phyloP scores from a whole-genome alignment of 2,329 filamentous ascomycete species.

The Fusarium palustre region DNA sequence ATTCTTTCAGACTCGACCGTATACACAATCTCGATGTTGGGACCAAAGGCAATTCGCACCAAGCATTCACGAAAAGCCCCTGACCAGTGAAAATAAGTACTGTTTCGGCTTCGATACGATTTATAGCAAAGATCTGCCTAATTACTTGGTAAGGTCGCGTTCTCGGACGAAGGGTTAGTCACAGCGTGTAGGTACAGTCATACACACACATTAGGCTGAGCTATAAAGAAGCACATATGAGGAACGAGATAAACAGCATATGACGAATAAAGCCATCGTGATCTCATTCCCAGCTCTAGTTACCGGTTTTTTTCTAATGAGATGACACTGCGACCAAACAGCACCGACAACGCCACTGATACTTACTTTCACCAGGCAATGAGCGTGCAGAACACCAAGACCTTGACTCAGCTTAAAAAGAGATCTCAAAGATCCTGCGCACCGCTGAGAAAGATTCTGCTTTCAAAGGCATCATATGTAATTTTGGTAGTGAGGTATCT shows the following conservation, averaged over 20 bases:
- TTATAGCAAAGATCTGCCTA: neutral
- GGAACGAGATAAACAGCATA: neutral
- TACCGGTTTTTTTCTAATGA: too few species aligned
- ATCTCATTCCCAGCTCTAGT: too few species aligned
- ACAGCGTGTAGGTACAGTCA: neutral
- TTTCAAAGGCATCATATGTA: constrained; percentile 11
- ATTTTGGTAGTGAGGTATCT: constrained; percentile 14
- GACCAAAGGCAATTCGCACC: neutral
- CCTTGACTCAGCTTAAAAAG: neutral
- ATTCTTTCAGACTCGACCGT: neutral
- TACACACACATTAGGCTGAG: neutral
- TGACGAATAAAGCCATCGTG: rapidly evolving
- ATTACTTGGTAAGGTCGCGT: neutral
- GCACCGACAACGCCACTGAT: neutral
- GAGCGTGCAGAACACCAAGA: constrained; percentile 9
- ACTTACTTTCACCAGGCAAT: neutral
- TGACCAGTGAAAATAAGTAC: neutral
- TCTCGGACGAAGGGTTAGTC: neutral
- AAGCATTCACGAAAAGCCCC: neutral
- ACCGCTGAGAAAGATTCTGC: neutral
- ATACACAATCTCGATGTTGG: neutral
- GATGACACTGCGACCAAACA: neutral
- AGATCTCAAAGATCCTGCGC: neutral
- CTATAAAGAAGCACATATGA: neutral
- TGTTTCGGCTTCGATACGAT: neutral